Conservation (phyloP, 352 stramenopile species). For the Phytophthora idaei region DNA sequence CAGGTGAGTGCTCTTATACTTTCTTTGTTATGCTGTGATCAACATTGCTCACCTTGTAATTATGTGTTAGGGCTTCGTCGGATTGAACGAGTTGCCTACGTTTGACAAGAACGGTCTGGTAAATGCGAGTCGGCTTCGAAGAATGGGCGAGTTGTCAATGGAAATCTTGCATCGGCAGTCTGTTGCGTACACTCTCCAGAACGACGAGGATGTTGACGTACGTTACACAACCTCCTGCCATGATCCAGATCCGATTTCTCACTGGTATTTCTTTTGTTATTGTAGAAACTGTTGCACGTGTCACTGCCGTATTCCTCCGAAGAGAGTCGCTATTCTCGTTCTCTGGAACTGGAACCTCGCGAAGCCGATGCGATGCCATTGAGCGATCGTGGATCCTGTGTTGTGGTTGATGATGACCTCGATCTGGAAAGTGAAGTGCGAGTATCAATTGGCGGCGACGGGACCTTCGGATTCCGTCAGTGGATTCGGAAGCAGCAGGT, state of each 20-base stretch:
- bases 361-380: constrained; percentile 68
- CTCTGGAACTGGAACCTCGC: constrained; percentile 75
- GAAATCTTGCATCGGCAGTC: constrained; percentile 83
- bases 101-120: constrained; percentile 72
- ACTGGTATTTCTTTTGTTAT: not conserved
- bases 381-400: constrained; percentile 55
- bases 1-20: constrained; percentile 48
- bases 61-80: constrained; percentile 65
- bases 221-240: constrained; percentile 21
- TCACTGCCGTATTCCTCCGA: constrained; percentile 71
- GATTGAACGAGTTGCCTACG: constrained; percentile 78
- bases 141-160: constrained; percentile 74
- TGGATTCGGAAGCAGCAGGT: constrained; percentile 88
- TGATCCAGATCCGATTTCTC: not conserved
- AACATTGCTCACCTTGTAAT: constrained; percentile 10
- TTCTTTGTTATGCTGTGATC: constrained; percentile 1
- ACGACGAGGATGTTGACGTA: constrained; percentile 68
- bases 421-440: constrained; percentile 82
- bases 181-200: constrained; percentile 64
- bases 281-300: constrained; percentile 73
- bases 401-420: constrained; percentile 63
- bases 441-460: constrained; percentile 74
- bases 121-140: constrained; percentile 73
- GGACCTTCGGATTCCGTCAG: constrained; percentile 80
- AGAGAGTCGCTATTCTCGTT: constrained; percentile 79